These are phyloP conservation scores for Microstroma glucosiphilum DNA, from an alignment of 1,284 basidiomycete species.

Conservation along the genomic window DNA sequence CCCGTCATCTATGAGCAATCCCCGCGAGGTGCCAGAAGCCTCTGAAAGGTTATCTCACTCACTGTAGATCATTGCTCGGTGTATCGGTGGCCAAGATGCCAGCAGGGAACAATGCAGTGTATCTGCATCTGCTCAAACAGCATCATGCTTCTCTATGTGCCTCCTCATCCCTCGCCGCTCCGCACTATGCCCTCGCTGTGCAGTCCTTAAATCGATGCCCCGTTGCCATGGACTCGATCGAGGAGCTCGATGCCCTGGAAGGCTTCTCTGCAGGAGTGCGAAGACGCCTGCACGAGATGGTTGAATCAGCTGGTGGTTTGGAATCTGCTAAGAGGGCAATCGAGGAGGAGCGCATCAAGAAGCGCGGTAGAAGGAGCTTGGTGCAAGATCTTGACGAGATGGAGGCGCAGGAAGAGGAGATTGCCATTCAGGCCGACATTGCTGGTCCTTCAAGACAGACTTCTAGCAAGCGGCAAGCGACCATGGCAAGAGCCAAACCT, in stretches of 20 bases:
- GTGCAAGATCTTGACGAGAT: neutral
- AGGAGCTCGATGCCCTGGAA: neutral
- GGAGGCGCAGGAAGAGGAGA: neutral
- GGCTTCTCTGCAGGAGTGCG: slow-evolving; percentile 2
- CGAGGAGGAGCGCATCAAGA: neutral
- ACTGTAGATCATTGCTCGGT: no score
- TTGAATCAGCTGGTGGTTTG: neutral
- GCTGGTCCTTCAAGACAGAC: no score
- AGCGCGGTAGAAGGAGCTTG: neutral
- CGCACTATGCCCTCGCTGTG: slow-evolving; percentile 1
- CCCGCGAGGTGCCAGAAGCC: no score
- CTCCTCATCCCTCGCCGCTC: neutral
- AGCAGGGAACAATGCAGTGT: neutral
- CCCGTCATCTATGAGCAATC: no score
- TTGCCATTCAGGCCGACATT: neutral
- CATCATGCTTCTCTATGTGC: neutral
- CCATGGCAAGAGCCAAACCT: no score
- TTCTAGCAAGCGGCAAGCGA: no score
- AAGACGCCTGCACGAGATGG: neutral
- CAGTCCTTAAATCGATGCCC: neutral
- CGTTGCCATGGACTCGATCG: neutral
- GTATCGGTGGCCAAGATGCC: no score
- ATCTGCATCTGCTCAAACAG: neutral
- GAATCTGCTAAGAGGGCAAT: no score
- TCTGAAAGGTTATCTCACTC: no score